phyloP scores from a whole-genome alignment of 2,329 filamentous ascomycete genomes.

The Cladosporium austrohemisphaericum region DNA sequence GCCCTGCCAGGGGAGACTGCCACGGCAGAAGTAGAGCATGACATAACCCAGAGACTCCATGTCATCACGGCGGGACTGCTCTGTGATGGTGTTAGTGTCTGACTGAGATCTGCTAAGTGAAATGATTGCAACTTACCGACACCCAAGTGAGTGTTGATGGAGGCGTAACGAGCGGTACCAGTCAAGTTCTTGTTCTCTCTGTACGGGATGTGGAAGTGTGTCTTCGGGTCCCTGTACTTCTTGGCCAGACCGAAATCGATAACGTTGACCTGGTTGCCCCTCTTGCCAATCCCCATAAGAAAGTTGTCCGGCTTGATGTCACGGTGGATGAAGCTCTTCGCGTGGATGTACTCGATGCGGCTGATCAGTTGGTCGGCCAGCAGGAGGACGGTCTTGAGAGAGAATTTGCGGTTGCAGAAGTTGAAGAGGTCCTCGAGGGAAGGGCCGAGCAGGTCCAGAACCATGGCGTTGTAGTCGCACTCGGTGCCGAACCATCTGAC shows the following conservation, averaged over 20 bases:
- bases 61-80: conserved; percentile 98
- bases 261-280: conserved; percentile 98
- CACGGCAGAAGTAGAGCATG: conserved; percentile 99
- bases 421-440: conserved; percentile 98
- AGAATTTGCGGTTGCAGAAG: conserved; percentile 99
- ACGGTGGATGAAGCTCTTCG: conserved; percentile 98
- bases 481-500: conserved; percentile 99
- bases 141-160: conserved; percentile 97
- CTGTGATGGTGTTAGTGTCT: conserved; percentile 40
- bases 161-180: conserved; percentile 95
- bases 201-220: conserved; percentile 99
- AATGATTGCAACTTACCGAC: conserved; percentile 60
- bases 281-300: conserved; percentile 98
- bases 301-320: conserved; percentile 99
- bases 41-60: conserved; percentile 99
- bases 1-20: conserved; percentile 97
- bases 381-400: conserved; percentile 93
- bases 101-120: background rate
- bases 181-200: conserved; percentile 99
- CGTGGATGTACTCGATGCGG: conserved; percentile 98
- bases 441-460: conserved; percentile 91
- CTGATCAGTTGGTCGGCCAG: conserved; percentile 98
- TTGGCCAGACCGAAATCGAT: conserved; percentile 99
- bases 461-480: conserved; percentile 99
- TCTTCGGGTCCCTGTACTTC: conserved; percentile 99